A percentile compares a stretch with the other conserved stretches of the same genome.
phyloP scores from a whole-genome alignment of 169 alveolate genomes.

The Ichthyophthirius multifiliis region DNA sequence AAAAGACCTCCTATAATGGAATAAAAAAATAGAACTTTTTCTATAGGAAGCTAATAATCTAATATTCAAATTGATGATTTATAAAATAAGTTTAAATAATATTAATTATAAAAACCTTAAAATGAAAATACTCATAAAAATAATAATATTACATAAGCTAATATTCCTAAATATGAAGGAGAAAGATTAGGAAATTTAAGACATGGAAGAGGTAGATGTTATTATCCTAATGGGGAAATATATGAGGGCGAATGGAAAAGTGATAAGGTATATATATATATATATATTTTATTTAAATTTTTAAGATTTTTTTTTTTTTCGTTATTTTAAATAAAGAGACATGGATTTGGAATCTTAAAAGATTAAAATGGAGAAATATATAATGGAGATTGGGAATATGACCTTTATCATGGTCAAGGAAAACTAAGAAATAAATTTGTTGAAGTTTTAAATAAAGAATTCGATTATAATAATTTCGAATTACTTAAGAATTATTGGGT shows the following conservation, averaged over 20 bases:
- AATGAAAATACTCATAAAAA: too few species aligned
- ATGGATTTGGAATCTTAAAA: conserved; percentile 5
- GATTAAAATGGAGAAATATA: conserved; percentile 2
- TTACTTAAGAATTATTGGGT: neutral
- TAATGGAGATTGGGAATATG: conserved; percentile 18
- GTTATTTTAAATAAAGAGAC: too few species aligned
- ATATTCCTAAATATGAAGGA: conserved; percentile 1
- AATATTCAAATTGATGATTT: too few species aligned
- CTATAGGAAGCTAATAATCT: too few species aligned
- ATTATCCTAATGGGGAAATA: conserved; percentile 25
- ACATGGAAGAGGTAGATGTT: conserved; percentile 36
- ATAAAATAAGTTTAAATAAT: too few species aligned
- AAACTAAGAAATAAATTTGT: neutral
- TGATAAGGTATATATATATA: conserved; percentile 27
- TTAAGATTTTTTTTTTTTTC: too few species aligned
- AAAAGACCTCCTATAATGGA: too few species aligned
- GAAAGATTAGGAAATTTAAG: neutral
- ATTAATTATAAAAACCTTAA: too few species aligned
- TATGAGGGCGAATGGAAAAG: conserved; percentile 44
- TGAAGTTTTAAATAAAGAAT: neutral
- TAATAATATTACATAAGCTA: too few species aligned
- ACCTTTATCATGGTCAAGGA: conserved; percentile 12
- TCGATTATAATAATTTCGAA: conserved; percentile 4
- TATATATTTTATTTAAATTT: too few species aligned
- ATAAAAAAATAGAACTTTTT: too few species aligned